Evolutionary conservation across 1,284 basidiomycete genomes (phyloP).

Genomic region (Apiotrichum gamsii): DNA sequence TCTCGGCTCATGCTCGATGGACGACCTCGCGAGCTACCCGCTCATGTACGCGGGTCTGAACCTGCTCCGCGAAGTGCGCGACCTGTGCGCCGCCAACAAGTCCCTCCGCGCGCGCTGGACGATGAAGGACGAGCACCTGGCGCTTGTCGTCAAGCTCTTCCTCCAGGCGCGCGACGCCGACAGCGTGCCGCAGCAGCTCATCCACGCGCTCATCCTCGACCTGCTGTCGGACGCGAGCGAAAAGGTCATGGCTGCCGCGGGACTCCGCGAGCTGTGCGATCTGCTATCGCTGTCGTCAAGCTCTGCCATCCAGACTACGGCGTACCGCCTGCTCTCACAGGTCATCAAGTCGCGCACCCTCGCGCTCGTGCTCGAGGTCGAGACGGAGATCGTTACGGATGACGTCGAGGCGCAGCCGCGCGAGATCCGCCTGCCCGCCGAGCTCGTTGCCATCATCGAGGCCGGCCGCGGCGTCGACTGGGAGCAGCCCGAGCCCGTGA

Average conservation of each 20-base stretch:
- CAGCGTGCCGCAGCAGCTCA: conserved; percentile 61
- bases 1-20: conserved; percentile 67
- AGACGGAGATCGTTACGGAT: conserved; percentile 45
- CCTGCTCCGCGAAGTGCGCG: conserved; percentile 64
- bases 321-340: conserved; percentile 34
- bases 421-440: conserved; percentile 54
- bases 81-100: conserved; percentile 67
- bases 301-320: conserved; percentile 32
- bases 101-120: conserved; percentile 60
- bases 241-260: conserved; percentile 59
- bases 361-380: conserved; percentile 71
- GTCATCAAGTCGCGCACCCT: conserved; percentile 35
- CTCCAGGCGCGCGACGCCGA: conserved; percentile 42
- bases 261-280: conserved; percentile 53
- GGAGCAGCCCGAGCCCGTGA: conserved; percentile 39
- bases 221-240: conserved; percentile 62
- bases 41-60: conserved; percentile 63
- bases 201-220: conserved; percentile 61
- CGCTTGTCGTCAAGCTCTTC: conserved; percentile 29
- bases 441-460: conserved; percentile 62
- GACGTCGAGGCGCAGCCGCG: conserved; percentile 9
- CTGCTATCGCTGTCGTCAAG: conserved; percentile 32
- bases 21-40: conserved; percentile 57
- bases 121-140: conserved; percentile 50
- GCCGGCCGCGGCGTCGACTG: conserved; percentile 49